phyloP scores from a whole-genome alignment of 371 early-diverging fungal species.

The Lichtheimia ramosa region DNA sequence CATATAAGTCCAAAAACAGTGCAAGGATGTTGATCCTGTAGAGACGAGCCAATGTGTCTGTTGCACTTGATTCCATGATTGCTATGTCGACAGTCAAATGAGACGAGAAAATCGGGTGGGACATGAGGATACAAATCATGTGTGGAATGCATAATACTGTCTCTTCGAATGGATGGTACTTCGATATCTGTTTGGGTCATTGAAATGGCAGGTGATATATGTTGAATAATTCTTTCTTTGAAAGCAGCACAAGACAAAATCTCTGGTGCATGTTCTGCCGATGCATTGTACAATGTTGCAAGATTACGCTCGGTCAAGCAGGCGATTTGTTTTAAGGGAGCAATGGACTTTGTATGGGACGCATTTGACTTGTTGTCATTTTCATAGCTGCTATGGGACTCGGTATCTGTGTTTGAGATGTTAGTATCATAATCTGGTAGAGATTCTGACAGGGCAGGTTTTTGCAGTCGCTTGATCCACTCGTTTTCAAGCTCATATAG shows the following conservation, averaged over 20 bases:
- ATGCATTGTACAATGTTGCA: conserved; percentile 23
- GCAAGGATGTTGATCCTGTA: not conserved
- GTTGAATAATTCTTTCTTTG: conserved; percentile 12
- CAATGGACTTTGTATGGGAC: not conserved
- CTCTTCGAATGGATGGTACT: not conserved
- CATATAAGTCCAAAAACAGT: conserved; percentile 9
- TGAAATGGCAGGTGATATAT: not conserved
- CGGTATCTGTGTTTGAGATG: no score
- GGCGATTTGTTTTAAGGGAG: conserved; percentile 1
- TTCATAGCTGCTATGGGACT: no score
- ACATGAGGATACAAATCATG: conserved; percentile 12
- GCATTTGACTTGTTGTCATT: not conserved
- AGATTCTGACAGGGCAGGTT: not conserved
- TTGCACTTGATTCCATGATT: not conserved
- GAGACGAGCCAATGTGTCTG: no score
- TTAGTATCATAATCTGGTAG: not conserved
- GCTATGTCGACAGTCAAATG: conserved; percentile 1
- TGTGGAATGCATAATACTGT: conserved; percentile 3
- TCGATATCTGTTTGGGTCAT: not conserved
- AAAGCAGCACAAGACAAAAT: conserved; percentile 7
- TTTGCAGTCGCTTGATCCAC: conserved; percentile 12
- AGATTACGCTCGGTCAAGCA: conserved; percentile 17
- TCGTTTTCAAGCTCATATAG: conserved; percentile 15
- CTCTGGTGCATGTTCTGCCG: conserved; percentile 18
- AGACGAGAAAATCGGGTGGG: conserved; percentile 1